A percentile compares a stretch with the other conserved stretches of the same genome.
These are phyloP conservation scores for Clavispora asparagi DNA, from an alignment of 805 yeast species.

Conservation along the genomic window DNA sequence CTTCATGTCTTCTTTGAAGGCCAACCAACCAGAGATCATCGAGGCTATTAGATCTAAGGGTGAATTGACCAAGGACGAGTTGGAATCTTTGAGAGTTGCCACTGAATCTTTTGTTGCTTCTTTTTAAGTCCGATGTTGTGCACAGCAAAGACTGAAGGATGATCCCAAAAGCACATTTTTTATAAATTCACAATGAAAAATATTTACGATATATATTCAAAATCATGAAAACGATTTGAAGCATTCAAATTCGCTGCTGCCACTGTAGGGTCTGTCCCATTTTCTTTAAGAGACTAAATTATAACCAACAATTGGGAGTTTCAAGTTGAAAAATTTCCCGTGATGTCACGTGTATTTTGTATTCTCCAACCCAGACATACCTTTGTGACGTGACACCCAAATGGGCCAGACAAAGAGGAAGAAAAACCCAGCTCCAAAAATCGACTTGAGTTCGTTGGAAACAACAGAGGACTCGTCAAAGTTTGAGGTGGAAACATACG, in stretches of 20 bases:
- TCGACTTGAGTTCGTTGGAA: neutral
- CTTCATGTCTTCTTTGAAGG: slow-evolving; percentile 86
- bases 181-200: slow-evolving; percentile 8
- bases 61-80: slow-evolving; percentile 80
- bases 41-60: slow-evolving; percentile 84
- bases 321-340: neutral
- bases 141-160: neutral
- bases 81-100: slow-evolving; percentile 83
- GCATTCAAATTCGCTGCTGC: neutral
- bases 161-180: slow-evolving; percentile 12
- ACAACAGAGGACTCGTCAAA: neutral
- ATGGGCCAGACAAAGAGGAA: neutral
- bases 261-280: neutral
- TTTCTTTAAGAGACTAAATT: no score
- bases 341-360: neutral
- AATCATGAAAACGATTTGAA: neutral
- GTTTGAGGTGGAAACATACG: slow-evolving; percentile 15
- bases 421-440: neutral
- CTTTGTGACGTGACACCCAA: neutral
- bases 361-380: neutral
- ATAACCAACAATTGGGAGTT: neutral
- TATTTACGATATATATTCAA: slow-evolving; percentile 16
- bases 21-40: slow-evolving; percentile 82
- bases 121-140: slow-evolving; percentile 41
- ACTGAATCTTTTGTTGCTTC: slow-evolving; percentile 92